Percentiles rank a stretch among this genome's conserved stretches.
phyloP scores from a whole-genome alignment of 495 filamentous ascomycete genomes.

The Aspergillus haitiensis region DNA sequence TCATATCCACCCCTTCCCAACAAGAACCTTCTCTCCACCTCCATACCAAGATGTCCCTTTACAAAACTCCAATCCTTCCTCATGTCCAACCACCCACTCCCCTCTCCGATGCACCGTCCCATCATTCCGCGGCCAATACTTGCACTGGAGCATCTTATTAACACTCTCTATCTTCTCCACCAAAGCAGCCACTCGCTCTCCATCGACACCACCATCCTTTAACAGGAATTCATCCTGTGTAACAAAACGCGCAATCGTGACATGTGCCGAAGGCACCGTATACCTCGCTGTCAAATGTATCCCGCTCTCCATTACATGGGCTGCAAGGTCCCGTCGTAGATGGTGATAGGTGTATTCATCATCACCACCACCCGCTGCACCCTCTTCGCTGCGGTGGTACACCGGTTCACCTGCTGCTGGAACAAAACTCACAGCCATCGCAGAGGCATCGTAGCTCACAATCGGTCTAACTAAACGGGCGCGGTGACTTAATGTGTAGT shows the following conservation, averaged over 20 bases:
- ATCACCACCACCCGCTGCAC: slow-evolving; percentile 20
- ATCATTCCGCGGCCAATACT: slow-evolving; percentile 62
- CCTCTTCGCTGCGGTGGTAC: neutral
- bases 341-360: slow-evolving; percentile 86
- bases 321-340: slow-evolving; percentile 75
- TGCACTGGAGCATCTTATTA: slow-evolving; percentile 65
- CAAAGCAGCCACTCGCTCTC: slow-evolving; percentile 55
- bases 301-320: slow-evolving; percentile 54
- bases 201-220: slow-evolving; percentile 24
- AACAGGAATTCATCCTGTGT: slow-evolving; percentile 50
- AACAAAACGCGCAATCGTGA: slow-evolving; percentile 82
- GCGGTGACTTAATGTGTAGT: slow-evolving; percentile 61
- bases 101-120: slow-evolving; percentile 46
- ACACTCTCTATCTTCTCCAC: slow-evolving; percentile 70
- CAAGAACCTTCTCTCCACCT: slow-evolving; percentile 61
- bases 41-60: slow-evolving; percentile 82
- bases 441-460: slow-evolving; percentile 80
- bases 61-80: slow-evolving; percentile 68
- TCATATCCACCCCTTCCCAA: slow-evolving; percentile 56
- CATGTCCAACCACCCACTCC: slow-evolving; percentile 76
- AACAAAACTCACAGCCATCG: slow-evolving; percentile 81
- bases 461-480: slow-evolving; percentile 77
- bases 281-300: slow-evolving; percentile 71
- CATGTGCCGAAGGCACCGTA: slow-evolving; percentile 80
- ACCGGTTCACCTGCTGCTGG: slow-evolving; percentile 63